Conservation (phyloP, 169 alveolate genomes). For the Neospora caninum region DNA sequence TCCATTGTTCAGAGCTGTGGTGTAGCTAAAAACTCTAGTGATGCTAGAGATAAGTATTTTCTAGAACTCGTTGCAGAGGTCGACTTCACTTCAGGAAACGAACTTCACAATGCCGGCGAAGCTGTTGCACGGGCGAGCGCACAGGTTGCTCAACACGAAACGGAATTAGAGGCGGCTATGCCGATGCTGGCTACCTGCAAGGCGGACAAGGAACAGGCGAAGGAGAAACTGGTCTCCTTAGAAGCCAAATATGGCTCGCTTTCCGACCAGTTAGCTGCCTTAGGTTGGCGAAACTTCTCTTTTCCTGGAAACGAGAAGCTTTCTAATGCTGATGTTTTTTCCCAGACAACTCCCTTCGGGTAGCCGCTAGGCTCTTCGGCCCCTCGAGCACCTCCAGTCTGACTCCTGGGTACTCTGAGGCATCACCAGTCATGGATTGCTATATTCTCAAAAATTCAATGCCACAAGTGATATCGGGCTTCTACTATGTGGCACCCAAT, state of each 20-base stretch:
- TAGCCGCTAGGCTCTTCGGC: slow-evolving; percentile 2
- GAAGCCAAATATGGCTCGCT: background rate
- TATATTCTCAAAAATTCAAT: slow-evolving; percentile 79
- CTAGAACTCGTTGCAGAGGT: slow-evolving; percentile 86
- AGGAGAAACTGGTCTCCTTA: background rate
- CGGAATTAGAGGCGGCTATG: slow-evolving; percentile 65
- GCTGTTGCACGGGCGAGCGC: background rate
- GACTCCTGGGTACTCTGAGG: slow-evolving; percentile 75
- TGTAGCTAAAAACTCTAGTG: slow-evolving; percentile 82
- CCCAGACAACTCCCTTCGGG: slow-evolving; percentile 33
- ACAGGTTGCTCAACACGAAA: slow-evolving; percentile 57
- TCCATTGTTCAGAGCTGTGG: slow-evolving; percentile 89
- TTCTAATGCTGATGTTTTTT: background rate
- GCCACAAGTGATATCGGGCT: slow-evolving; percentile 86
- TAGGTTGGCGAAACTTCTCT: background rate
- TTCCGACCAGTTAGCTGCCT: background rate
- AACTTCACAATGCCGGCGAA: slow-evolving; percentile 71
- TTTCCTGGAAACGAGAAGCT: background rate
- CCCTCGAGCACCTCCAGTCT: slow-evolving; percentile 64
- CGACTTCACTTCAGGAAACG: slow-evolving; percentile 77
- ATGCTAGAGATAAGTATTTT: slow-evolving; percentile 90
- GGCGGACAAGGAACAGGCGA: slow-evolving; percentile 57
- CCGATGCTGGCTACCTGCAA: slow-evolving; percentile 61
- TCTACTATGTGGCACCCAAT: slow-evolving; percentile 84
- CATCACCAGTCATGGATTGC: slow-evolving; percentile 83